Conservation (phyloP, 2,329 filamentous ascomycete species). For the Lasiodiplodia gonubiensis region DNA sequence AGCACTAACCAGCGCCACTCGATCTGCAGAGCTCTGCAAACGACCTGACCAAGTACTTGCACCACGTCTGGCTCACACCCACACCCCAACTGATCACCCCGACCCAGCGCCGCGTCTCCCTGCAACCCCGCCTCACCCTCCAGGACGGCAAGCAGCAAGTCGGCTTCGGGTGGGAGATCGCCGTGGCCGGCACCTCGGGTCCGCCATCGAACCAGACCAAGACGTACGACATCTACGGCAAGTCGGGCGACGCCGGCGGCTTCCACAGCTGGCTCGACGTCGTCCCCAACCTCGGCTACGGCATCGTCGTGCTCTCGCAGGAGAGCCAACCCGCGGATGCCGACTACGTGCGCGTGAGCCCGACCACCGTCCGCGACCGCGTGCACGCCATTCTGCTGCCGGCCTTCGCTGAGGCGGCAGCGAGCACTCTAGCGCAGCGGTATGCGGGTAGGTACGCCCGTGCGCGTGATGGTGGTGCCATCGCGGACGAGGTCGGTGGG, state of each 20-base stretch:
- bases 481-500: slow-evolving; percentile 32
- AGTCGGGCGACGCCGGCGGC: slow-evolving; percentile 42
- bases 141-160: slow-evolving; percentile 39
- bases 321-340: slow-evolving; percentile 15
- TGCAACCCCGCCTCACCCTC: slow-evolving; percentile 35
- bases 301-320: slow-evolving; percentile 34
- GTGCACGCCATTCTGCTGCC: slow-evolving; percentile 38
- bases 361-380: slow-evolving; percentile 31
- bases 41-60: slow-evolving; percentile 38
- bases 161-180: slow-evolving; percentile 42
- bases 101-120: slow-evolving; percentile 36
- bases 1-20: background rate
- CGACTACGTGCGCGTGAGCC: slow-evolving; percentile 33
- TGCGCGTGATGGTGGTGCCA: slow-evolving; percentile 33
- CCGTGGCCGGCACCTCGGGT: slow-evolving; percentile 26
- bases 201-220: slow-evolving; percentile 22
- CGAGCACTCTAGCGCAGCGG: slow-evolving; percentile 29
- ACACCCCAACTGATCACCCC: slow-evolving; percentile 36
- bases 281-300: slow-evolving; percentile 41
- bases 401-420: slow-evolving; percentile 37
- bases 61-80: slow-evolving; percentile 37
- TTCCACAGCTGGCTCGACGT: slow-evolving; percentile 42
- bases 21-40: slow-evolving; percentile 35
- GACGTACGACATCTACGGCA: slow-evolving; percentile 38
- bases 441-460: slow-evolving; percentile 37